A percentile compares a stretch with the other conserved stretches of the same genome.
phyloP scores from a whole-genome alignment of 2,329 filamentous ascomycete species.

The Diplodia scrobiculata region DNA sequence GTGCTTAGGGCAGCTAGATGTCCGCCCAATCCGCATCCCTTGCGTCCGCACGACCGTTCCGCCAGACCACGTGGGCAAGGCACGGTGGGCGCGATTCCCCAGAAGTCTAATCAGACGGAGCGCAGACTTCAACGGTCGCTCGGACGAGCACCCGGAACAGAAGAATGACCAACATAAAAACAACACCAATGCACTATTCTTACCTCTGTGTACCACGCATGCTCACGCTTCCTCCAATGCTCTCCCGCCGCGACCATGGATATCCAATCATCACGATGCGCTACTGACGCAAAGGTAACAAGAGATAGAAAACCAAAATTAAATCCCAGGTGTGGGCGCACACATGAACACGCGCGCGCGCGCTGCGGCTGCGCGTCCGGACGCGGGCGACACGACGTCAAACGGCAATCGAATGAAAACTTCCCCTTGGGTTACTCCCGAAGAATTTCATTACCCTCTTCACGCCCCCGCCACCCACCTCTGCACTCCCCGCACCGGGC shows the following conservation, averaged over 20 bases:
- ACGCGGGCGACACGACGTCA: background rate
- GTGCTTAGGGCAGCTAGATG: slow-evolving; percentile 7
- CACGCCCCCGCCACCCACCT: background rate
- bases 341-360: background rate
- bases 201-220: background rate
- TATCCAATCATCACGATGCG: slow-evolving; percentile 20
- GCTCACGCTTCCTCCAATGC: background rate
- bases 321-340: background rate
- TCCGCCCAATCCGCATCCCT: background rate
- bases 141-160: background rate
- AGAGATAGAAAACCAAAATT: background rate
- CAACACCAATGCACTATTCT: background rate
- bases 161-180: background rate
- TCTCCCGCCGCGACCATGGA: background rate
- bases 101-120: background rate
- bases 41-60: background rate
- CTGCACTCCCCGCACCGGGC: background rate
- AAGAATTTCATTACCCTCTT: background rate
- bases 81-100: background rate
- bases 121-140: background rate
- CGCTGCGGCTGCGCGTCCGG: background rate
- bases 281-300: background rate
- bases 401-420: background rate
- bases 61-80: background rate
- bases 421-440: slow-evolving; percentile 1